These are phyloP conservation scores for Tetraselmis striata DNA, from an alignment of 139 green algal species.

Conservation along the genomic window DNA sequence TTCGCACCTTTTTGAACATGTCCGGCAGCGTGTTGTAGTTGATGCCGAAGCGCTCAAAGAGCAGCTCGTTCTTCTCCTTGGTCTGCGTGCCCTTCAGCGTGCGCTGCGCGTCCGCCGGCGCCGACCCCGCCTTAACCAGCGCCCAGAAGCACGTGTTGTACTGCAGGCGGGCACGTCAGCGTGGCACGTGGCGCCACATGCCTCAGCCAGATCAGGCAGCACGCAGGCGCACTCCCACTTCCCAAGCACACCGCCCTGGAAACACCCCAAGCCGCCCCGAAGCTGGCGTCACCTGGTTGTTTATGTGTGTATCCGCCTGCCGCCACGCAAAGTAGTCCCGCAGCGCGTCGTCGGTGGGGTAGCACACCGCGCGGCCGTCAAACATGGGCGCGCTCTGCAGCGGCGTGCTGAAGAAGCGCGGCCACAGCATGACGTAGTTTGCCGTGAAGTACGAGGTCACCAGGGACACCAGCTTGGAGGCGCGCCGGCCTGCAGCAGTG, in stretches of 20 bases:
- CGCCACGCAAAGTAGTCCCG: slow-evolving; percentile 90
- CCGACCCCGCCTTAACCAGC: slow-evolving; percentile 63
- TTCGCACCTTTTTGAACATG: slow-evolving; percentile 74
- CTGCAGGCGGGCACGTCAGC: too few species aligned
- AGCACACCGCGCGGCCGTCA: slow-evolving; percentile 81
- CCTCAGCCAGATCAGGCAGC: too few species aligned
- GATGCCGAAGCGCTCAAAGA: slow-evolving; percentile 78
- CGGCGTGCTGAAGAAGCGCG: slow-evolving; percentile 28
- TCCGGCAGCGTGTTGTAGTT: slow-evolving; percentile 85
- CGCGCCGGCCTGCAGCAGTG: slow-evolving; percentile 60
- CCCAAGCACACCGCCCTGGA: too few species aligned
- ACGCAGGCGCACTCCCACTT: too few species aligned
- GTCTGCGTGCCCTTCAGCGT: slow-evolving; percentile 68
- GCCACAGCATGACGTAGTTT: slow-evolving; percentile 77
- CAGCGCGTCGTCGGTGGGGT: slow-evolving; percentile 59
- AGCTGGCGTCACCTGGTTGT: slow-evolving; percentile 85
- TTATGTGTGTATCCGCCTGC: slow-evolving; percentile 91
- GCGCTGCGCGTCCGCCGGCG: slow-evolving; percentile 48
- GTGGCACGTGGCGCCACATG: too few species aligned
- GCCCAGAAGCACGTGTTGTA: slow-evolving; percentile 96
- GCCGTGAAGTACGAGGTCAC: slow-evolving; percentile 77
- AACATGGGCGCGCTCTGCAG: slow-evolving; percentile 73
- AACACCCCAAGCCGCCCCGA: too few species aligned
- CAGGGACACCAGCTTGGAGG: slow-evolving; percentile 79
- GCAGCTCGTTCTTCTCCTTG: slow-evolving; percentile 85